phyloP scores from a whole-genome alignment of 129 eudicot genomes.

The Lonicera japonica region DNA sequence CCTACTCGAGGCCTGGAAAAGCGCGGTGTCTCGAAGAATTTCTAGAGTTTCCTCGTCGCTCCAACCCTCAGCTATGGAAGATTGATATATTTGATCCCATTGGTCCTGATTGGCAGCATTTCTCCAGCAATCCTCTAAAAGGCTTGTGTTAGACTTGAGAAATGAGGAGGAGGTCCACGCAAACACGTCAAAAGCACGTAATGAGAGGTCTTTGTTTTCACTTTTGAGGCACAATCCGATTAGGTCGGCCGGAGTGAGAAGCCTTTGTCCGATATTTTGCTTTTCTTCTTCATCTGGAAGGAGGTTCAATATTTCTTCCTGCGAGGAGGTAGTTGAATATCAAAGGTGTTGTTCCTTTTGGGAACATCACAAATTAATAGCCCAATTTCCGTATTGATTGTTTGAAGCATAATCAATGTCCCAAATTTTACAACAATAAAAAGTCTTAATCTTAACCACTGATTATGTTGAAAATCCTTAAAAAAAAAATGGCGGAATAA shows the following conservation, averaged over 20 bases:
- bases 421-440: too few species aligned
- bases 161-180: constrained; percentile 82
- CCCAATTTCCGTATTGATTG: too few species aligned
- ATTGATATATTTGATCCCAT: constrained; percentile 64
- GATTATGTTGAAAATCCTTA: too few species aligned
- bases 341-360: neutral
- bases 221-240: constrained; percentile 61
- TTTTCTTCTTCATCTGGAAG: constrained; percentile 45
- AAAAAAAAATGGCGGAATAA: too few species aligned
- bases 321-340: constrained; percentile 5
- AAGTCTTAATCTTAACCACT: too few species aligned
- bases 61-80: constrained; percentile 64
- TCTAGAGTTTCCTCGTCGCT: constrained; percentile 61
- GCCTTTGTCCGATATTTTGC: constrained; percentile 42
- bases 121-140: constrained; percentile 96
- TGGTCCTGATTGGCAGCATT: constrained; percentile 82
- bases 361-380: too few species aligned
- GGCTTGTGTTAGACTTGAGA: constrained; percentile 47
- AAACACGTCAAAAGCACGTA: constrained; percentile 66
- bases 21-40: constrained; percentile 50
- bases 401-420: too few species aligned
- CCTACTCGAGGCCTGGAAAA: constrained; percentile 72
- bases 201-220: constrained; percentile 45
- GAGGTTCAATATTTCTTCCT: constrained; percentile 67
- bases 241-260: constrained; percentile 73